A percentile compares a stretch with the other conserved stretches of the same genome.
Evolutionary conservation across 139 green algal genomes (phyloP).

Genomic region (Chlorella sorokiniana): DNA sequence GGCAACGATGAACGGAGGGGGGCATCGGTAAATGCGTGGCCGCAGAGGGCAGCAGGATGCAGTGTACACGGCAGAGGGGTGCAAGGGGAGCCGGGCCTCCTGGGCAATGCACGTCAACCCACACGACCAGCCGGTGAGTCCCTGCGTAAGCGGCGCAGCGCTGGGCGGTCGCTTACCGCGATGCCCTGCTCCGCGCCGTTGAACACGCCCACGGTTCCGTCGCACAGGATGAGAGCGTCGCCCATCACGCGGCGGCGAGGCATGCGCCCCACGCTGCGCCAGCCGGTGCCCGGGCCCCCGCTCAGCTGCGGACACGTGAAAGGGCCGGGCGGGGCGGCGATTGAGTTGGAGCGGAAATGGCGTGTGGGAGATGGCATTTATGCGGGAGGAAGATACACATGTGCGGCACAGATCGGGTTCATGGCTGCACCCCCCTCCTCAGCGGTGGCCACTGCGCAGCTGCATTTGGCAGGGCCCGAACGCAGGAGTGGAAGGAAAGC

Average conservation of each 20-base stretch:
- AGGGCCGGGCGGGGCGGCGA: background rate
- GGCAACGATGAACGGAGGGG: background rate
- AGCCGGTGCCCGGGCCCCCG: background rate
- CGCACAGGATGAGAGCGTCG: slow-evolving; percentile 1
- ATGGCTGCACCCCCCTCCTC: too few species aligned
- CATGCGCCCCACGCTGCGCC: background rate
- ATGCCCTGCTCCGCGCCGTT: background rate
- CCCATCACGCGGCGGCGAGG: slow-evolving; percentile 1
- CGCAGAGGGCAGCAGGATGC: background rate
- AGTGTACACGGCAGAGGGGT: background rate
- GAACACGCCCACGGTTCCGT: background rate
- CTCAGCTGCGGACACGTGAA: background rate
- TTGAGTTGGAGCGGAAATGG: background rate
- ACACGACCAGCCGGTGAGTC: too few species aligned
- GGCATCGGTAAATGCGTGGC: background rate
- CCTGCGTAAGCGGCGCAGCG: too few species aligned
- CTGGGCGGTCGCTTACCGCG: too few species aligned
- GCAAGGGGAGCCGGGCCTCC: too few species aligned
- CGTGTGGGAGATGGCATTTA: background rate
- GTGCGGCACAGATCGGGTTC: too few species aligned
- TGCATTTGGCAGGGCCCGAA: too few species aligned
- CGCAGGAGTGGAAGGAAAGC: too few species aligned
- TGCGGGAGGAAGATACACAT: too few species aligned
- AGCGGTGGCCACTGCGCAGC: too few species aligned
- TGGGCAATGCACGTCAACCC: too few species aligned